A percentile compares a stretch with the other conserved stretches of the same genome.
Evolutionary conservation across 257 asterid species (phyloP).

Genomic region (Gynochthodes officinalis): DNA sequence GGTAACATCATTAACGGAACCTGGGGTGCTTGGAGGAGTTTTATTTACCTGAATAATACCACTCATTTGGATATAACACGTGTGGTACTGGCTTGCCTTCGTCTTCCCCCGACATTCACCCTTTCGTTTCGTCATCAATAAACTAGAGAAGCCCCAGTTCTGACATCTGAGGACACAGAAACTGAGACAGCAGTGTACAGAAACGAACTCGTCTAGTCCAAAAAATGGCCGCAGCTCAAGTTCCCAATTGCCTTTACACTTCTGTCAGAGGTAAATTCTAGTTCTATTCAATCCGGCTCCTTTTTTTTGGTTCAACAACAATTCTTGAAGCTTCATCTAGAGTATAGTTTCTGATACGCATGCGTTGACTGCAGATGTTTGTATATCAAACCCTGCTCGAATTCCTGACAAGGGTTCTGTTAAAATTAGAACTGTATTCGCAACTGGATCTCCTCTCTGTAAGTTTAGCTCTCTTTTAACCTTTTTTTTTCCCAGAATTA

Average conservation of each 20-base stretch:
- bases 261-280: conserved; percentile 28
- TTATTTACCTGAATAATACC: not conserved
- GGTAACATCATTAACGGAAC: too few relatives aligned
- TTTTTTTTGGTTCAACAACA: not conserved
- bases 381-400: conserved; percentile 16
- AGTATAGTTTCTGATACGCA: too few relatives aligned
- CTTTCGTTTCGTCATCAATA: not conserved
- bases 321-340: not conserved
- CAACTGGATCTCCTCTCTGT: conserved; percentile 42
- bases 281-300: not conserved
- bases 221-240: conserved; percentile 33
- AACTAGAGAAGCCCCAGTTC: not conserved
- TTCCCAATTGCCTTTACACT: conserved; percentile 33
- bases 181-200: not conserved
- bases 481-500: not conserved
- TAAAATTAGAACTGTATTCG: conserved; percentile 30
- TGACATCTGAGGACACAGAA: not conserved
- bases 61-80: conserved; percentile 17
- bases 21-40: too few relatives aligned
- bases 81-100: conserved; percentile 8
- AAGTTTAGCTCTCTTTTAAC: conserved; percentile 1
- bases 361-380: conserved; percentile 25
- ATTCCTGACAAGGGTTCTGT: conserved; percentile 10
- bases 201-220: not conserved
- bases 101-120: not conserved